Base-by-base conservation (phyloP, 495 filamentous ascomycete species). In the Hypoxylon fragiforme region DNA sequence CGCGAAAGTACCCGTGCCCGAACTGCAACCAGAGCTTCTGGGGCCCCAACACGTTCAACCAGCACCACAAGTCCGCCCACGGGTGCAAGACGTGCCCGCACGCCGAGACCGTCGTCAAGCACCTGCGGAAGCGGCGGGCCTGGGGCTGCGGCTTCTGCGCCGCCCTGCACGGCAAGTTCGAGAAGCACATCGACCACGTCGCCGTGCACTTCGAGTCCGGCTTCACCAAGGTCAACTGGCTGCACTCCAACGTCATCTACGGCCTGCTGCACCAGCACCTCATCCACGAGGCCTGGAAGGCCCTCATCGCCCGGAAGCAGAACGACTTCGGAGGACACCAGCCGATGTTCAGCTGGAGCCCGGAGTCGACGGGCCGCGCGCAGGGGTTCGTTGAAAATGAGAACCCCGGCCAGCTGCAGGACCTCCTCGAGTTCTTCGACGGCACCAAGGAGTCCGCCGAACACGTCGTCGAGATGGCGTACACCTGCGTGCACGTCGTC, bases 141-240 rank as follows among this genome's bases (percentile, higher is more conserved):
- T 66, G 67, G 69, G 76, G 72, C 3, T 79, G 76, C 44, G 76
- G 76, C 20, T 79, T 79, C 50, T 79, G 76, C 49, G 75, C 73
- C 24, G 76, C 70, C 1, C 71, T 77, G 40, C 69, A 75, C 44
- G 63, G 70, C 49, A 67, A 70, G 28, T 70, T 74, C 13, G 75
- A 79, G 50, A 73, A 76, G 24, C 75, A 77, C 56, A 74, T 77
- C 50, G 76, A 79, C 62, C 76, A 79, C 55, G 72, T 79, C 7
- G 74, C 76, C 37, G 64, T 63, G 7, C 76, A 79, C 59, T 79
- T 76, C 62, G 76, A 79, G 34, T 60, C 69, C 20, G 75, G 74
- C 19, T 70, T 65, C 63, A 75, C 70, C 55, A 77, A 77, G 57
- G 52, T 57, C 2, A 73, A 79, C 44, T 79, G 74, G 75, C 70